phyloP scores from a whole-genome alignment of 495 filamentous ascomycete species.

The Amniculicola lignicola region DNA sequence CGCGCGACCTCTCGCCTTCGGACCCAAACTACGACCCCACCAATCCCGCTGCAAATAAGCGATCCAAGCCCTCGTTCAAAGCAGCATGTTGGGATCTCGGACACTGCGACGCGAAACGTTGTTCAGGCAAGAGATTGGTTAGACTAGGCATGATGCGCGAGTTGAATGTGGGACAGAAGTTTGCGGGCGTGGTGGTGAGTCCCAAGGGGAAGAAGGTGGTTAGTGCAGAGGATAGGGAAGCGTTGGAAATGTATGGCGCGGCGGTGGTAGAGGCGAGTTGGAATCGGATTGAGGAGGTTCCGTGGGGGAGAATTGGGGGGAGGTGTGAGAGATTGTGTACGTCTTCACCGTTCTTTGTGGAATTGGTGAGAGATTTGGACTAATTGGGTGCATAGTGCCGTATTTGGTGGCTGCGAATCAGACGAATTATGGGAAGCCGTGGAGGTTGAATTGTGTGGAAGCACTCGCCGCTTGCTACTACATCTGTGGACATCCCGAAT shows the following conservation, averaged over 20 bases:
- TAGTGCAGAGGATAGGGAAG: slow-evolving; percentile 72
- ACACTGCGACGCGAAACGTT: slow-evolving; percentile 95
- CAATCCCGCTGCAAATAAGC: slow-evolving; percentile 40
- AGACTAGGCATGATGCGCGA: slow-evolving; percentile 89
- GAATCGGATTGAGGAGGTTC: slow-evolving; percentile 87
- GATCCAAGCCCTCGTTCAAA: slow-evolving; percentile 55
- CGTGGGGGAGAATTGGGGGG: slow-evolving; percentile 88
- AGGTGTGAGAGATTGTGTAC: slow-evolving; percentile 78
- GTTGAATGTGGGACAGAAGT: slow-evolving; percentile 85
- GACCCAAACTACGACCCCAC: slow-evolving; percentile 35
- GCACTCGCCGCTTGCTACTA: slow-evolving; percentile 87
- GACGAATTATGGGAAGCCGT: slow-evolving; percentile 95
- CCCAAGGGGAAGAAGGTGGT: slow-evolving; percentile 86
- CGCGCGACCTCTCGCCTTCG: slow-evolving; percentile 29
- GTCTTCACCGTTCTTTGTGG: slow-evolving; percentile 19
- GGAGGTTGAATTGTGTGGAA: slow-evolving; percentile 92
- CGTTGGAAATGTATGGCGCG: slow-evolving; percentile 84
- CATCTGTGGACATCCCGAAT: slow-evolving; percentile 88
- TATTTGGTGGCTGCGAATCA: slow-evolving; percentile 96
- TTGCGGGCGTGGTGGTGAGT: slow-evolving; percentile 86
- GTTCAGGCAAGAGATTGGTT: slow-evolving; percentile 92
- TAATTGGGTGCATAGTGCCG: slow-evolving; percentile 77
- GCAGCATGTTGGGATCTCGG: slow-evolving; percentile 97
- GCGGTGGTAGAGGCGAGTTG: slow-evolving; percentile 97
- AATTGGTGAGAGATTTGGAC: not conserved